A percentile compares a stretch with the other conserved stretches of the same genome.
These are phyloP conservation scores for Trichoderma sp. DNA, from an alignment of 2,329 filamentous ascomycete genomes.

Conservation along the genomic window DNA sequence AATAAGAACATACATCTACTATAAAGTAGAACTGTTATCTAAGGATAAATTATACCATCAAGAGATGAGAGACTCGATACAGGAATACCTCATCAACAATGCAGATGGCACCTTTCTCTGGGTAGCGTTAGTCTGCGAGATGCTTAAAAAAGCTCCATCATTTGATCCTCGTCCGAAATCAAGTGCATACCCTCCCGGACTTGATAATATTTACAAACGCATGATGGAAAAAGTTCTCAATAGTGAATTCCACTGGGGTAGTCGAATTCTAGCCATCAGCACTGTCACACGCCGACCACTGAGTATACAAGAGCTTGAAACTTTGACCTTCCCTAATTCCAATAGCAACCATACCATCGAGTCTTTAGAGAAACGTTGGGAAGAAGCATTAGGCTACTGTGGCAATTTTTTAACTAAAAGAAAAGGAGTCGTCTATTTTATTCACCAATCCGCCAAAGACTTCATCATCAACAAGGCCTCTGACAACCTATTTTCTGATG, in stretches of 20 bases:
- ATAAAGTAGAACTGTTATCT: background rate
- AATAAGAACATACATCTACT: background rate
- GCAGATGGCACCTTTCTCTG: background rate
- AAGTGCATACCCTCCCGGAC: background rate
- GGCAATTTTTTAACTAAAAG: constrained; percentile 40
- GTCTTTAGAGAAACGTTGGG: background rate
- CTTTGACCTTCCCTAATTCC: too few species aligned
- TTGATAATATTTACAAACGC: background rate
- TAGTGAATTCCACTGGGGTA: background rate
- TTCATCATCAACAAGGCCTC: constrained; percentile 34
- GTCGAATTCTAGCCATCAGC: background rate
- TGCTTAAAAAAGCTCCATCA: background rate
- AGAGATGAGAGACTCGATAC: background rate
- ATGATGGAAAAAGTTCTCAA: background rate
- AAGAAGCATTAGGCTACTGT: constrained; percentile 24
- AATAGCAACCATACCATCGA: background rate
- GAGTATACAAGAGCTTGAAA: background rate
- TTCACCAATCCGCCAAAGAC: constrained; percentile 45
- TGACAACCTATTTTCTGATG: constrained; percentile 30
- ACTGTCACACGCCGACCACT: background rate
- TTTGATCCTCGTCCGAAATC: background rate
- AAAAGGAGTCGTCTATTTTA: constrained; percentile 33
- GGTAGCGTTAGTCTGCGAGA: background rate
- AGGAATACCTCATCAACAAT: background rate
- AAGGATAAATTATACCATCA: background rate